A percentile compares a stretch with the other conserved stretches of the same genome.
phyloP scores from a whole-genome alignment of 1,284 basidiomycete genomes.

The Malassezia sp. region DNA sequence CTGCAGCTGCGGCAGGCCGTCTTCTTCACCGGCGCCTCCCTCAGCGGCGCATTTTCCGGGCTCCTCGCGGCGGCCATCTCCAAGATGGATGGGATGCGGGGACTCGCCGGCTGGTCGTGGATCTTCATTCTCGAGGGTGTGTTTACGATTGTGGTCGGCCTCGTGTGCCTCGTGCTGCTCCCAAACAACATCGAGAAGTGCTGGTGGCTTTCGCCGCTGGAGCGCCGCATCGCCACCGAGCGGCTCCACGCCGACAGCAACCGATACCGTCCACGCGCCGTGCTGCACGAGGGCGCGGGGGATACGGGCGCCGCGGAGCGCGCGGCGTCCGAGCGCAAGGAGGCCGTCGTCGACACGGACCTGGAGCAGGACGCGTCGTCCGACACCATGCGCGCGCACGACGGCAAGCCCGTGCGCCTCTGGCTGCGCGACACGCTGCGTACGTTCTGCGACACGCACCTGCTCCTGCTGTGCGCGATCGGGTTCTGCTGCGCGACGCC shows the following conservation, averaged over 20 bases:
- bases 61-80: constrained; percentile 35
- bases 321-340: constrained; percentile 12
- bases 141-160: constrained; percentile 30
- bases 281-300: no score
- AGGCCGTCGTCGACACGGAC: constrained; percentile 14
- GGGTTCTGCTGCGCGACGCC: constrained; percentile 27
- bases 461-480: constrained; percentile 20
- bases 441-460: constrained; percentile 25
- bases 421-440: constrained; percentile 25
- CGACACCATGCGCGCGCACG: no score
- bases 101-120: constrained; percentile 27
- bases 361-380: no score
- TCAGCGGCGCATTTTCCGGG: constrained; percentile 34
- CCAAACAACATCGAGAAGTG: constrained; percentile 28
- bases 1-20: constrained; percentile 35
- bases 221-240: constrained; percentile 24
- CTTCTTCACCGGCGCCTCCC: constrained; percentile 35
- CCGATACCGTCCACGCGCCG: no score
- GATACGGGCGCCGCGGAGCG: constrained; percentile 15
- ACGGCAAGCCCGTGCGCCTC: no score
- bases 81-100: constrained; percentile 22
- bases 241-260: constrained; percentile 18
- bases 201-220: constrained; percentile 25
- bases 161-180: constrained; percentile 24
- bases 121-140: constrained; percentile 40